Conservation (phyloP, 495 filamentous ascomycete species). For the Echria macrotheca region DNA sequence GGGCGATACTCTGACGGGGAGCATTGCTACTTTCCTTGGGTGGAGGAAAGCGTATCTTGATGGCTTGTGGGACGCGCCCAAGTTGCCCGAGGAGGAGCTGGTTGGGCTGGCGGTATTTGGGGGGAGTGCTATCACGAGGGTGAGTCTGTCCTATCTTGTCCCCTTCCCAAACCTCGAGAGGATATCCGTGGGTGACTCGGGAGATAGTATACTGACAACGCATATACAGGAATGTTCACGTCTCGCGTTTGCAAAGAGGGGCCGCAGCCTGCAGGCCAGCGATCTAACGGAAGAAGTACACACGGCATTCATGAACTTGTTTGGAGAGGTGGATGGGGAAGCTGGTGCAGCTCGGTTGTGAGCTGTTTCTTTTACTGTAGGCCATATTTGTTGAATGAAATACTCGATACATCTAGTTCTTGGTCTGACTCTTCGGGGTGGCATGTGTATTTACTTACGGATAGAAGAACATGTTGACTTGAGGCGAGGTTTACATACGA, state of each 20-base stretch:
- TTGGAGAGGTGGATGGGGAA: constrained; percentile 49
- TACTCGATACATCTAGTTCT: too few relatives aligned
- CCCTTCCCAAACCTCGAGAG: neutral
- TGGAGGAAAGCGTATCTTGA: constrained; percentile 85
- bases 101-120: constrained; percentile 78
- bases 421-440: too few relatives aligned
- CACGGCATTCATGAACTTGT: constrained; percentile 70
- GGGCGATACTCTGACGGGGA: constrained; percentile 91
- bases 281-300: constrained; percentile 92
- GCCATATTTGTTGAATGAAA: too few relatives aligned
- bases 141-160: constrained; percentile 24
- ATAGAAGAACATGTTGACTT: too few relatives aligned
- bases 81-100: constrained; percentile 56
- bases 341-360: constrained; percentile 14
- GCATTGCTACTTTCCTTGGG: constrained; percentile 78
- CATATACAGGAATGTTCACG: constrained; percentile 71
- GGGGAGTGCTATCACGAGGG: constrained; percentile 77
- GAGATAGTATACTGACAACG: too few relatives aligned
- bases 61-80: constrained; percentile 68
- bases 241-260: constrained; percentile 79
- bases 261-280: constrained; percentile 85
- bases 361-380: too few relatives aligned
- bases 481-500: too few relatives aligned
- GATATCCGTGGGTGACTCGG: too few relatives aligned
- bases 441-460: too few relatives aligned